Evolutionary conservation across 306 rosid genomes (phyloP).

Genomic region (Cicer chorassanicum): DNA sequence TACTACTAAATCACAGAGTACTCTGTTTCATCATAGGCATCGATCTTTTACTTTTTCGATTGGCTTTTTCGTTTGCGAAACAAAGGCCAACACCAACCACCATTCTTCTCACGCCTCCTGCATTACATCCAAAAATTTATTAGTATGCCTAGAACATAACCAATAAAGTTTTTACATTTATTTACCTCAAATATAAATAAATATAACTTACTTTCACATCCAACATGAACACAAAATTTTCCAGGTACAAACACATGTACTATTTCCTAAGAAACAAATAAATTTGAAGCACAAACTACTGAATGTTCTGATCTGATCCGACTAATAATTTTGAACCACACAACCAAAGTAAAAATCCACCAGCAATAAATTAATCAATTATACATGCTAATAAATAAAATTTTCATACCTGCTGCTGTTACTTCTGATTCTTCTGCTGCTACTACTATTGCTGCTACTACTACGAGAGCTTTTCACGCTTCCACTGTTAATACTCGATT

Average conservation of each 20-base stretch:
- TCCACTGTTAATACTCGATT: conserved; percentile 59
- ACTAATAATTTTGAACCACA: neutral
- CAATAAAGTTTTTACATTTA: too few species aligned
- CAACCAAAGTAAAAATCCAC: conserved; percentile 1
- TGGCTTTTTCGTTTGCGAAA: conserved; percentile 44
- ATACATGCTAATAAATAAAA: neutral
- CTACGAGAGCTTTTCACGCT: conserved; percentile 69
- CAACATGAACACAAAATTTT: neutral
- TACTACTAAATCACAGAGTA: conserved; percentile 1
- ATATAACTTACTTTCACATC: neutral
- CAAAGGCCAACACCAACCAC: conserved; percentile 55
- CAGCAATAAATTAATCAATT: neutral
- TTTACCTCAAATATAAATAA: too few species aligned
- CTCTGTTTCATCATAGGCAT: conserved; percentile 4
- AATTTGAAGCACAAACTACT: neutral
- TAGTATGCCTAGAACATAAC: neutral
- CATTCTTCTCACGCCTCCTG: conserved; percentile 59
- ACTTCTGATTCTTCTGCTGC: conserved; percentile 46
- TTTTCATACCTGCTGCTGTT: conserved; percentile 68
- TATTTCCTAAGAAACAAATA: neutral
- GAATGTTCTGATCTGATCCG: neutral
- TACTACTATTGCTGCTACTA: conserved; percentile 55
- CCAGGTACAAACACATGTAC: neutral
- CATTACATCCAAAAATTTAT: conserved; percentile 33
- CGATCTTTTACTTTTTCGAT: conserved; percentile 32